These are phyloP conservation scores for Colletotrichum karsti DNA, from an alignment of 2,329 filamentous ascomycete species.

Conservation along the genomic window DNA sequence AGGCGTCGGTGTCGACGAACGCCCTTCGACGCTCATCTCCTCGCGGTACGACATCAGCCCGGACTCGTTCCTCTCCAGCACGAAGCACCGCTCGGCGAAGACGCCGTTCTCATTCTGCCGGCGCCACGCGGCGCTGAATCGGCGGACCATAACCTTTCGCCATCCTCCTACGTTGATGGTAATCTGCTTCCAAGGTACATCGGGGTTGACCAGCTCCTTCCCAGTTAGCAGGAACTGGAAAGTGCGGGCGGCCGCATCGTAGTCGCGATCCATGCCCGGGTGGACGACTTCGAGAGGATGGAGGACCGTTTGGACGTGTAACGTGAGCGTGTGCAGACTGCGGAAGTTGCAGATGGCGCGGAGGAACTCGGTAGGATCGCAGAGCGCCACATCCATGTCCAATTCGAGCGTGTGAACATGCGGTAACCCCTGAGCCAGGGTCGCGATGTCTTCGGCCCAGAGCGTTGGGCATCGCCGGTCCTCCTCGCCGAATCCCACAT, in stretches of 20 bases:
- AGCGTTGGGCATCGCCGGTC: constrained; percentile 51
- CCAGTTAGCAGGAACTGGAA: constrained; percentile 42
- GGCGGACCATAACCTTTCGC: constrained; percentile 53
- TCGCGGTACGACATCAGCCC: constrained; percentile 26
- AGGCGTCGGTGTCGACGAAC: constrained; percentile 29
- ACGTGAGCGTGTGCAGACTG: constrained; percentile 46
- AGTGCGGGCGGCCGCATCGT: constrained; percentile 42
- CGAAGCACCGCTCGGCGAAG: constrained; percentile 57
- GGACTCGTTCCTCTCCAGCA: constrained; percentile 40
- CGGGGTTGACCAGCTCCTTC: constrained; percentile 31
- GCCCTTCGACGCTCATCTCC: constrained; percentile 26
- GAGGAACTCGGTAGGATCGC: constrained; percentile 47
- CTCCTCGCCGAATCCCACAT: constrained; percentile 54
- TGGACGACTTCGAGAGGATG: constrained; percentile 39
- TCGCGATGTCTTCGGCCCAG: constrained; percentile 39
- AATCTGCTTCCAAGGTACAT: constrained; percentile 46
- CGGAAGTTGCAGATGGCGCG: constrained; percentile 47
- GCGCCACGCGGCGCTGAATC: constrained; percentile 51
- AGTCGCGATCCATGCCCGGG: constrained; percentile 44
- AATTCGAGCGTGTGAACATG: constrained; percentile 52
- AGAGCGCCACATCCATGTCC: constrained; percentile 52
- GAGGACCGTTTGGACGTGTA: constrained; percentile 55
- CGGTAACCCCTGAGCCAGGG: constrained; percentile 41
- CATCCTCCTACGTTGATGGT: constrained; percentile 59
- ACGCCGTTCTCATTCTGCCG: constrained; percentile 49